Percentiles rank a stretch among this genome's conserved stretches.
Evolutionary conservation across 2,329 filamentous ascomycete species (phyloP).

Genomic region (Ceratocystis harringtonii): DNA sequence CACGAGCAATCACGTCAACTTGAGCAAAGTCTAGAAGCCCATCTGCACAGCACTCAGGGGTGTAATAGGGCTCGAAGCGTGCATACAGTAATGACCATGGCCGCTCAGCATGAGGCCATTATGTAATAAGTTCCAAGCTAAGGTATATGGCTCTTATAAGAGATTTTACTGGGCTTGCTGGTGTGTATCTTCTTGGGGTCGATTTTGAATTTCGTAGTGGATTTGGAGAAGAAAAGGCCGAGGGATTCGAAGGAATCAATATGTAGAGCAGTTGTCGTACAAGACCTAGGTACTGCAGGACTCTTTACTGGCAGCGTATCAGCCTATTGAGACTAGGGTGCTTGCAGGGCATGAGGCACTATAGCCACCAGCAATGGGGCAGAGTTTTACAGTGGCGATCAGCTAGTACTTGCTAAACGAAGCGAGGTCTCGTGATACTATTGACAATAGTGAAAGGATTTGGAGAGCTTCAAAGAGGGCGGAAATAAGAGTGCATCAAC

Average conservation of each 20-base stretch:
- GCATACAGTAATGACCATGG: background rate
- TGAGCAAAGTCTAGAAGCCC: background rate
- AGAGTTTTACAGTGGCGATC: background rate
- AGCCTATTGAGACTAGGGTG: background rate
- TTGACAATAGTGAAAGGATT: too few relatives aligned
- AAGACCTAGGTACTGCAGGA: background rate
- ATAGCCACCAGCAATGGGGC: background rate
- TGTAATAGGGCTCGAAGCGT: background rate
- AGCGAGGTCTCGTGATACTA: background rate
- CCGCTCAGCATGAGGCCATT: background rate
- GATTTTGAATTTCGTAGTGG: background rate
- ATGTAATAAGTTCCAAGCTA: background rate
- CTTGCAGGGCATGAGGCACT: background rate
- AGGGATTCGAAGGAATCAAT: background rate
- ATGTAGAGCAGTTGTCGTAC: background rate
- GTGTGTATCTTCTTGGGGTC: background rate
- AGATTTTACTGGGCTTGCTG: background rate
- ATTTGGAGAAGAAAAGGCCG: background rate
- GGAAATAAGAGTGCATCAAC: too few relatives aligned
- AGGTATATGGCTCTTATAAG: background rate
- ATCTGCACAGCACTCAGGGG: background rate
- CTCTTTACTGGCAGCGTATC: background rate
- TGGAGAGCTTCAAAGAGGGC: too few relatives aligned
- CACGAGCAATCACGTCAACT: conserved; percentile 4
- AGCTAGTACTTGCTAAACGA: background rate